Conservation (phyloP, 2,329 filamentous ascomycete species). For the Camptophora hylomeconis region DNA sequence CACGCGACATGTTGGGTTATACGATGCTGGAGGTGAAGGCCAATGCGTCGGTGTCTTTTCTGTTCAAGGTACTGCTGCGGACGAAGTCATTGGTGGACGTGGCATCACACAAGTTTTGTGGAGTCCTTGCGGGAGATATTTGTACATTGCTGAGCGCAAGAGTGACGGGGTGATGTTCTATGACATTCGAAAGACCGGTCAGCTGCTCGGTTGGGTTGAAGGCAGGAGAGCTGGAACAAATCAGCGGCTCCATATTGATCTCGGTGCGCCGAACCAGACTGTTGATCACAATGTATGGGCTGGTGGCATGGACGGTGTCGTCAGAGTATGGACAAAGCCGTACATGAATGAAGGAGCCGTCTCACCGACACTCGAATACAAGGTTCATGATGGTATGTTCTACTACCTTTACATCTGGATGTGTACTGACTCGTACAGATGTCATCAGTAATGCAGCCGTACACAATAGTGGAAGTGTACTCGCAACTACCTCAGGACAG, state of each 20-base stretch:
- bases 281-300: conserved; percentile 43
- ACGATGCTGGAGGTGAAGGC: conserved; percentile 36
- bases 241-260: conserved; percentile 44
- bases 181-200: conserved; percentile 43
- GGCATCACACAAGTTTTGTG: conserved; percentile 45
- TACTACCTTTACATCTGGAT: neutral
- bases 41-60: conserved; percentile 39
- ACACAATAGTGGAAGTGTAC: conserved; percentile 33
- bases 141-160: conserved; percentile 45
- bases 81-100: conserved; percentile 30
- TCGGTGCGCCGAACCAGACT: conserved; percentile 24
- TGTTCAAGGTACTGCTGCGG: conserved; percentile 27
- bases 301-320: conserved; percentile 43
- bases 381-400: conserved; percentile 33
- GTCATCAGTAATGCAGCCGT: conserved; percentile 32
- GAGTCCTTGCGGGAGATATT: conserved; percentile 44
- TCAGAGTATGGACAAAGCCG: conserved; percentile 38
- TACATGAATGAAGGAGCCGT: conserved; percentile 28
- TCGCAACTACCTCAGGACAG: conserved; percentile 39
- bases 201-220: conserved; percentile 37
- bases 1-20: conserved; percentile 43
- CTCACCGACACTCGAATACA: conserved; percentile 29
- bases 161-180: conserved; percentile 44
- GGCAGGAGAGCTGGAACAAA: conserved; percentile 35
- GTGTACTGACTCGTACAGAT: conserved; percentile 21